Evolutionary conservation across 192 early-diverging fungal genomes (phyloP).

Genomic region (Neocallimastix lanati): DNA sequence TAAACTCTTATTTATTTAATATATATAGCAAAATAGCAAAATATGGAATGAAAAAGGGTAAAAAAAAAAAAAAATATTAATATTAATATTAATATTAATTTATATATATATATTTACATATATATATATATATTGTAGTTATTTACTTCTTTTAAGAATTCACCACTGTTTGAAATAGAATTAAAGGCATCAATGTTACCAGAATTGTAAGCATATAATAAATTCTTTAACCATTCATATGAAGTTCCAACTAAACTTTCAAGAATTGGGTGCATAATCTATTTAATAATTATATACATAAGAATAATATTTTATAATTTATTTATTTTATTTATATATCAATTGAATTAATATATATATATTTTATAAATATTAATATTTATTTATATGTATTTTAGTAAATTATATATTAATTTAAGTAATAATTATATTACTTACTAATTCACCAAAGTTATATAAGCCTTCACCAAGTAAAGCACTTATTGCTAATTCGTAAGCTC

Average conservation of each 20-base stretch:
- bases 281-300: too few species aligned
- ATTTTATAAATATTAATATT: constrained; percentile 13
- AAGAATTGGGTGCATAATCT: constrained; percentile 79
- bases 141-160: constrained; percentile 43
- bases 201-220: constrained; percentile 82
- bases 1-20: constrained; percentile 27
- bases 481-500: constrained; percentile 80
- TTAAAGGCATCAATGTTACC: constrained; percentile 91
- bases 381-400: too few species aligned
- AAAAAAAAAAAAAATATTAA: constrained; percentile 8
- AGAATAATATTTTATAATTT: too few species aligned
- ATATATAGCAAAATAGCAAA: too few species aligned
- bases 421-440: too few species aligned
- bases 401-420: too few species aligned
- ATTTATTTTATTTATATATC: too few species aligned
- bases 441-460: constrained; percentile 98
- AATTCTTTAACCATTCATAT: constrained; percentile 65
- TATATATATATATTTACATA: too few species aligned
- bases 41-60: too few species aligned
- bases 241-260: constrained; percentile 54
- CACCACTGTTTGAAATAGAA: constrained; percentile 31
- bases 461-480: constrained; percentile 83
- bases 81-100: constrained; percentile 5
- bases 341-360: background rate
- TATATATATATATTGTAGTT: too few species aligned